Evolutionary conservation across 192 early-diverging fungal genomes (phyloP).

Genomic region (Linnemannia elongata): DNA sequence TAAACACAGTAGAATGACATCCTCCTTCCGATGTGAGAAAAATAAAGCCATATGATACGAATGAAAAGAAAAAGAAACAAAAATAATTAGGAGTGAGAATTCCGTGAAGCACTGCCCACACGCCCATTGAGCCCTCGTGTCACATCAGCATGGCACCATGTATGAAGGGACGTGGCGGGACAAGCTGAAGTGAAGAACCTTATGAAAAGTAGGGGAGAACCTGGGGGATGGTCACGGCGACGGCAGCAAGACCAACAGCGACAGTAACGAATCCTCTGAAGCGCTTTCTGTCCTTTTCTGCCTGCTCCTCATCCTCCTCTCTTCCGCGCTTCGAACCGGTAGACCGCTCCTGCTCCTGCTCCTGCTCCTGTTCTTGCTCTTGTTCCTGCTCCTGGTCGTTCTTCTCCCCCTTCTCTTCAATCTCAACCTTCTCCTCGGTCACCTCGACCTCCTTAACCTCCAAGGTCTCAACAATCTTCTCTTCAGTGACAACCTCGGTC

Average conservation of each 20-base stretch:
- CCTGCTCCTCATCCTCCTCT: slow-evolving; percentile 35
- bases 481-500: background rate
- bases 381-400: slow-evolving; percentile 8
- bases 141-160: no score
- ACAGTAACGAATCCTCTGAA: slow-evolving; percentile 31
- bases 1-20: background rate
- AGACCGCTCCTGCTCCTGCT: background rate
- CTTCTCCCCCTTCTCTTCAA: background rate
- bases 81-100: background rate
- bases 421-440: background rate
- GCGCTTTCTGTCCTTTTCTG: slow-evolving; percentile 20
- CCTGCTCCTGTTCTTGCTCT: slow-evolving; percentile 5
- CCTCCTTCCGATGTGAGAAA: slow-evolving; percentile 2
- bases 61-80: background rate
- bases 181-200: background rate
- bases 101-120: background rate
- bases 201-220: slow-evolving; percentile 41
- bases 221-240: slow-evolving; percentile 22
- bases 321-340: slow-evolving; percentile 25
- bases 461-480: background rate
- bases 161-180: background rate
- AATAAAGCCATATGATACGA: background rate
- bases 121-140: background rate
- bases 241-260: slow-evolving; percentile 38
- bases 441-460: background rate